phyloP scores from a whole-genome alignment of 1,284 basidiomycete species.

The Puccinia horiana region DNA sequence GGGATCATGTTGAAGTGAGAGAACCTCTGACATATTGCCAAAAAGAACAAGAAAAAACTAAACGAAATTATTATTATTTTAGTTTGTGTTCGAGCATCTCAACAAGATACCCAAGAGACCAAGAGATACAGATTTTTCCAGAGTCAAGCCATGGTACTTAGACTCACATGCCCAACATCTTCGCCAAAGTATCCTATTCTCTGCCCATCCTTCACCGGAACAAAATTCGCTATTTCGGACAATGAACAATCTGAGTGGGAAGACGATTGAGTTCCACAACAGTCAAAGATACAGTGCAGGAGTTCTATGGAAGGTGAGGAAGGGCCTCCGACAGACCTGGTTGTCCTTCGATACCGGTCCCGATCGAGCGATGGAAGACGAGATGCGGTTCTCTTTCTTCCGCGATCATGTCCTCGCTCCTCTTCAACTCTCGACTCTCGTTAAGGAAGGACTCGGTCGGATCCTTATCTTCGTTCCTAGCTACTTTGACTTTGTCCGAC shows the following conservation, averaged over 20 bases:
- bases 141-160: constrained; percentile 96
- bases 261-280: constrained; percentile 21
- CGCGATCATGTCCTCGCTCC: not conserved
- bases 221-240: constrained; percentile 17
- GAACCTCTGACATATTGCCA: not conserved
- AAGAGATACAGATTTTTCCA: constrained; percentile 90
- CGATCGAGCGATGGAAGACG: not conserved
- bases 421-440: constrained; percentile 1
- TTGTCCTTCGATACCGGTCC: not conserved
- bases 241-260: constrained; percentile 26
- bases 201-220: constrained; percentile 64
- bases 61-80: not conserved
- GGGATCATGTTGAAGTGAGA: constrained; percentile 91
- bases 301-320: not conserved
- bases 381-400: not conserved
- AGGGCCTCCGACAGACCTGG: constrained; percentile 27
- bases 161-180: constrained; percentile 82
- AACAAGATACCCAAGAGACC: constrained; percentile 89
- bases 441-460: constrained; percentile 28
- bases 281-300: not conserved
- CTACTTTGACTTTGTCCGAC: constrained; percentile 92
- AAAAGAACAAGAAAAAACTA: not conserved
- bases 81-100: constrained; percentile 78
- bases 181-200: constrained; percentile 85
- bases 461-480: constrained; percentile 76